Base-by-base conservation (phyloP, 1,284 basidiomycete genomes). In the Melampsora larici-populina region DNA sequence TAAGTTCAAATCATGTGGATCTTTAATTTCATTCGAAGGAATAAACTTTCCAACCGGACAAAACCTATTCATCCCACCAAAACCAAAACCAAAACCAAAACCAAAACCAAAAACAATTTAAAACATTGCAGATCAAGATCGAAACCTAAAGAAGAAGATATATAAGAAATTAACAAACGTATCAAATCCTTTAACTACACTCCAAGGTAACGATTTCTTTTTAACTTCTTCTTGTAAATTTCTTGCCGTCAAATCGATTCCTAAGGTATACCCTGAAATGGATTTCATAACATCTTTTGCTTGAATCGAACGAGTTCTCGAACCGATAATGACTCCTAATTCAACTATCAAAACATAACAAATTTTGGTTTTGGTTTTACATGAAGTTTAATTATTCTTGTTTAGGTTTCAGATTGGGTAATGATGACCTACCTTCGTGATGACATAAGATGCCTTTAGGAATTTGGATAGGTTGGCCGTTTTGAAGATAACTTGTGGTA, bases 1-100 rank as follows among this genome's bases (percentile, higher is more conserved):
- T 36, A 75, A 36, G 2, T 36, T 65, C 48, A 75, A 63, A 21
- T 66, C 36, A 55, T 75, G 72, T 5, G 72, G 64, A 75, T 75
- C 65, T 13, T 26, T 2, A 29, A 75, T 60, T 1, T 49, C 33
- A 11, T 46, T 21, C 13, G 48, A 62, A 24, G 46, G 43, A 31
- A 75, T 75, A 26, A 67, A 75, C 55, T 67, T 75, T n/a, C 72
- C 72, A 43, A 75, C 64, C 15, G 72, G 72, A 46, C 72, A 75
- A 67, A 75, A 75, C 26, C 72, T 75, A 4, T 49, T 13, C 6
- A 15, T 2, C 2, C 55, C 21, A 58, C 26, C 3, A 26, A 18
- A 49, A 11, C n/a, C 24, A 2, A 18, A 62, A 40, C 31, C 24
- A 40, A 6, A 11, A 26, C n/a, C 40, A 62, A 31, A 46, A 40